These are phyloP conservation scores for Hanseniaspora valbyensis DNA, from an alignment of 805 yeast species.

Conservation along the genomic window DNA sequence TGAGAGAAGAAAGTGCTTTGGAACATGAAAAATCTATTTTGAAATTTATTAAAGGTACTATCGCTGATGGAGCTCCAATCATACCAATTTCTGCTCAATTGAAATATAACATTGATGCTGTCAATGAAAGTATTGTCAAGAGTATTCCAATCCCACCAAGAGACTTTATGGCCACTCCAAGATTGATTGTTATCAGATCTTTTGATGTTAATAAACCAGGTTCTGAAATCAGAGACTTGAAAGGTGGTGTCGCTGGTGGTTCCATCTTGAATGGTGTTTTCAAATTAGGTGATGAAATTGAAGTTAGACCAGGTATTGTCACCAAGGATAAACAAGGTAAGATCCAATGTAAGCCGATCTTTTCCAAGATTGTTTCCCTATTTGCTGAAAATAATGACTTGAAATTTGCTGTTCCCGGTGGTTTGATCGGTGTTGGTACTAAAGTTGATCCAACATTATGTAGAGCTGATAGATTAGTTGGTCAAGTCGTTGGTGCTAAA, in stretches of 20 bases:
- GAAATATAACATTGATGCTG: constrained; percentile 97
- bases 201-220: constrained; percentile 99
- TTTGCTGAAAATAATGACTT: constrained; percentile 97
- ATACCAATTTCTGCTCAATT: constrained; percentile 98
- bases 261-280: constrained; percentile 94
- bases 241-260: constrained; percentile 99
- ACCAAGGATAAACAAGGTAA: constrained; percentile 81
- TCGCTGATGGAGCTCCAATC: constrained; percentile 98
- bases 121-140: constrained; percentile 89
- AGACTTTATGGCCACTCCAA: constrained; percentile 88
- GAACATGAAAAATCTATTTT: constrained; percentile 91
- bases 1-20: constrained; percentile 92
- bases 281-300: constrained; percentile 94
- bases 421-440: constrained; percentile 98
- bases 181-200: constrained; percentile 92
- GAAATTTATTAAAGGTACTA: constrained; percentile 90
- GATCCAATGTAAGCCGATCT: constrained; percentile 91
- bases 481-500: constrained; percentile 97
- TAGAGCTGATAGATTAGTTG: constrained; percentile 98
- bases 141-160: constrained; percentile 90
- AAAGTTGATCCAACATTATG: constrained; percentile 97
- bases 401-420: constrained; percentile 99
- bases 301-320: constrained; percentile 97
- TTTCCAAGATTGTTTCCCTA: constrained; percentile 83
- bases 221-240: constrained; percentile 88